These are phyloP conservation scores for Avena eriantha DNA, from an alignment of 176 grass and related monocot species.

Conservation along the genomic window DNA sequence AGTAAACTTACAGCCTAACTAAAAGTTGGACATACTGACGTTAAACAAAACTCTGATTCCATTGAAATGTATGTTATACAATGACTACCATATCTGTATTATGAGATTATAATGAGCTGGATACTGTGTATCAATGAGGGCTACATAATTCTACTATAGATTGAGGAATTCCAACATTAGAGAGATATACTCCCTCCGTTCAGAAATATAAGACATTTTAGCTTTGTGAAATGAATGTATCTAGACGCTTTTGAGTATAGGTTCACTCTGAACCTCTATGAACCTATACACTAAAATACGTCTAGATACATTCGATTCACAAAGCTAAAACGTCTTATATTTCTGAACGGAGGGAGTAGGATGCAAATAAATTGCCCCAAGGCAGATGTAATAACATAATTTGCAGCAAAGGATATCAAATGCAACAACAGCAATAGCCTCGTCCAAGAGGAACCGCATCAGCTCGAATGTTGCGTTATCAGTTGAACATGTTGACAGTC, in stretches of 20 bases:
- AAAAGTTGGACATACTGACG: constrained; percentile 8
- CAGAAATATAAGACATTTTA: too few species aligned
- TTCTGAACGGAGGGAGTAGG: not conserved
- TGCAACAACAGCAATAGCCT: constrained; percentile 79
- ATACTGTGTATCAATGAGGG: not conserved
- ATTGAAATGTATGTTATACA: not conserved
- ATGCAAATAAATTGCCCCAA: constrained; percentile 33
- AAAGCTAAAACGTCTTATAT: too few species aligned
- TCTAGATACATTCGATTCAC: too few species aligned
- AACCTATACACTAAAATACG: too few species aligned
- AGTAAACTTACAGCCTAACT: not conserved
- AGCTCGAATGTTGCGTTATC: constrained; percentile 74
- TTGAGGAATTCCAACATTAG: constrained; percentile 1
- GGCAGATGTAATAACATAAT: constrained; percentile 21
- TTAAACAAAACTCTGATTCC: constrained; percentile 25
- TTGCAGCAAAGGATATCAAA: constrained; percentile 94
- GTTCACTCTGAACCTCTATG: too few species aligned
- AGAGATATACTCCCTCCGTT: not conserved
- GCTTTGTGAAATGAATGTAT: too few species aligned
- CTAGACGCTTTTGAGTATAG: too few species aligned
- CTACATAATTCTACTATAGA: constrained; percentile 6
- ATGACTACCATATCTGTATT: not conserved
- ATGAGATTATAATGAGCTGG: not conserved
- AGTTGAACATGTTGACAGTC: constrained; percentile 74
- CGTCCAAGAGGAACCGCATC: constrained; percentile 84